A percentile compares a stretch with the other conserved stretches of the same genome.
Conservation (phyloP, 768 basidiomycete genomes). For the Suillus luteus region DNA sequence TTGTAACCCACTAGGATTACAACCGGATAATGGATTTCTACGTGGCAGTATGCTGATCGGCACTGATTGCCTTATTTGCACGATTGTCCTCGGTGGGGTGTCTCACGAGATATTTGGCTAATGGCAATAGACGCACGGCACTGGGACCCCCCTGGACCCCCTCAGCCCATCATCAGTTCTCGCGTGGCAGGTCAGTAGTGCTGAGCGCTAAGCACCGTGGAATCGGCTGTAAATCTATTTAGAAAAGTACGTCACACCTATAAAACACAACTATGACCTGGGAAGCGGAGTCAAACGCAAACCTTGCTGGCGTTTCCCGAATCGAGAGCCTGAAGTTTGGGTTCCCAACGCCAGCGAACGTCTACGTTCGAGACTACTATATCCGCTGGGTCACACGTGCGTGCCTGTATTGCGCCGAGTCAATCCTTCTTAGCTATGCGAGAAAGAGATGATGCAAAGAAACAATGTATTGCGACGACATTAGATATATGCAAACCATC, state of each 20-base stretch:
- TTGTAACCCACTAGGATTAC: neutral
- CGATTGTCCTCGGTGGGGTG: neutral
- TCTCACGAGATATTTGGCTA: neutral
- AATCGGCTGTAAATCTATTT: too few relatives aligned
- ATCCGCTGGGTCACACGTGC: neutral
- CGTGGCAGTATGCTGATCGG: neutral
- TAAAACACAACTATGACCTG: neutral
- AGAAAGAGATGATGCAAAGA: neutral
- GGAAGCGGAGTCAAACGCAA: neutral
- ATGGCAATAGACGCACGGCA: neutral
- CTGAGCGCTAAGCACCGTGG: too few relatives aligned
- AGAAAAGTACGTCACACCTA: too few relatives aligned
- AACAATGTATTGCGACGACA: neutral
- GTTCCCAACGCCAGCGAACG: neutral
- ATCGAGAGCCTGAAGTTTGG: neutral
- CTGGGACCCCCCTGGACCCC: too few relatives aligned
- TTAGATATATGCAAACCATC: neutral
- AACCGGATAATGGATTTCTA: neutral
- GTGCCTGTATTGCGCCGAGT: too few relatives aligned
- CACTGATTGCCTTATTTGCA: neutral
- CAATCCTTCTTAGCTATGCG: neutral
- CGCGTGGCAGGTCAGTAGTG: too few relatives aligned
- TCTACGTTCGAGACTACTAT: neutral
- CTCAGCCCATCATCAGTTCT: too few relatives aligned
- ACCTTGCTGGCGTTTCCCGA: neutral